Conservation (phyloP, 2,329 filamentous ascomycete genomes). For the Beauveria sp. region DNA sequence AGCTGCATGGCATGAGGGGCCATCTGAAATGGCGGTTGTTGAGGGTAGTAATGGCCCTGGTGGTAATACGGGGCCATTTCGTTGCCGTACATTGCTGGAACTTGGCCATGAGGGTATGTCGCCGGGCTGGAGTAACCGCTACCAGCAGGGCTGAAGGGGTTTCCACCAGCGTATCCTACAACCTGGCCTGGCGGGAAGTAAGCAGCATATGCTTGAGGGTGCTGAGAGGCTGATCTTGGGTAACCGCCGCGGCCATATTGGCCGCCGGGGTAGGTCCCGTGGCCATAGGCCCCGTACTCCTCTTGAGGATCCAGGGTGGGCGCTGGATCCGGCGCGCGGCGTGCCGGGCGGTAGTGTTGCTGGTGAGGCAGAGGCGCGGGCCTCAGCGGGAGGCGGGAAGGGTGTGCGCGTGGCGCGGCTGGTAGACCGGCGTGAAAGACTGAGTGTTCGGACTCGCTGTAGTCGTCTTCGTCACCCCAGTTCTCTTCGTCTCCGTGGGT, state of each 20-base stretch:
- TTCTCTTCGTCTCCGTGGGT: constrained; percentile 8
- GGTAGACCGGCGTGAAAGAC: neutral
- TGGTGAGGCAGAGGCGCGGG: constrained; percentile 17
- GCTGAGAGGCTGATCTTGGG: constrained; percentile 15
- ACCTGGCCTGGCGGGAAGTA: constrained; percentile 33
- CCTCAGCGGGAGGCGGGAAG: constrained; percentile 19
- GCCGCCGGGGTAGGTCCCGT: constrained; percentile 15
- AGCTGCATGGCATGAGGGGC: constrained; percentile 34
- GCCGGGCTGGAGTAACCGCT: constrained; percentile 21
- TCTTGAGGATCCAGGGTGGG: constrained; percentile 59
- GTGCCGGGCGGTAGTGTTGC: constrained; percentile 33
- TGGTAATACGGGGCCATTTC: neutral
- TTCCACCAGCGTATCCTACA: constrained; percentile 23
- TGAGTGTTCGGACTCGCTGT: constrained; percentile 5
- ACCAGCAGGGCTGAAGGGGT: constrained; percentile 38
- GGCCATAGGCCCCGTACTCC: constrained; percentile 47
- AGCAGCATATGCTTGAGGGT: constrained; percentile 19
- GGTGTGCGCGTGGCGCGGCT: constrained; percentile 12
- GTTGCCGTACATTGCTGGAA: neutral
- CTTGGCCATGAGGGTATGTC: neutral
- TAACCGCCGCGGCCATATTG: constrained; percentile 10
- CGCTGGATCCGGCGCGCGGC: constrained; percentile 37
- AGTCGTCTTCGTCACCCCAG: constrained; percentile 7
- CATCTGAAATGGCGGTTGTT: constrained; percentile 28
- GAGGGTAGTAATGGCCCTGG: constrained; percentile 27